These are phyloP conservation scores for Cryptosporidium felis DNA, from an alignment of 169 alveolate species.

Conservation along the genomic window DNA sequence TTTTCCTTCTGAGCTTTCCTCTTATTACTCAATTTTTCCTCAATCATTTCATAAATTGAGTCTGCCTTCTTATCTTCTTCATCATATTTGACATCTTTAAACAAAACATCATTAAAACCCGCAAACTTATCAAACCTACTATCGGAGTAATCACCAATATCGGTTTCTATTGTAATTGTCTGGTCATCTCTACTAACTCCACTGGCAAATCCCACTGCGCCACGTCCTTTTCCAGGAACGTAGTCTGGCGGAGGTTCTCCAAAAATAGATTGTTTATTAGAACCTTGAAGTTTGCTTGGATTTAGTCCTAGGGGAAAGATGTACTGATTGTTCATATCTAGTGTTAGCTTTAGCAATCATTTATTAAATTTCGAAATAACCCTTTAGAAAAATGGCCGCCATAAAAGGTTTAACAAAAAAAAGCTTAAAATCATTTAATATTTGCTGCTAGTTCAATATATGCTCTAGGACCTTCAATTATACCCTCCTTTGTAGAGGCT, in stretches of 20 bases:
- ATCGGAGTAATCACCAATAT: constrained; percentile 88
- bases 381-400: no score
- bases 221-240: constrained; percentile 96
- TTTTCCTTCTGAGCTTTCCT: constrained; percentile 88
- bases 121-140: constrained; percentile 91
- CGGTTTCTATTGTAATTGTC: constrained; percentile 80
- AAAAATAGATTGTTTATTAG: constrained; percentile 74
- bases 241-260: constrained; percentile 97
- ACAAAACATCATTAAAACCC: constrained; percentile 89
- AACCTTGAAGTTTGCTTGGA: not conserved
- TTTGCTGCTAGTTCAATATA: constrained; percentile 14
- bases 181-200: constrained; percentile 96
- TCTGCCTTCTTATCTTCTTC: constrained; percentile 94
- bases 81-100: constrained; percentile 87
- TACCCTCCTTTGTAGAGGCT: not conserved
- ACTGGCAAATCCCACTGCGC: constrained; percentile 97
- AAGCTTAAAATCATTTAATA: not conserved
- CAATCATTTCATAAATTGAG: constrained; percentile 88
- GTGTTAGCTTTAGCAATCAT: no score
- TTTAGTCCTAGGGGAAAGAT: constrained; percentile 18
- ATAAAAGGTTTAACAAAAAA: no score
- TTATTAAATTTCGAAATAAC: no score
- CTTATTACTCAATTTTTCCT: constrained; percentile 89
- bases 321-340: constrained; percentile 7
- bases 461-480: constrained; percentile 60